These are phyloP conservation scores for Goffeauzyma gilvescens DNA, from an alignment of 768 basidiomycete genomes.

Conservation along the genomic window DNA sequence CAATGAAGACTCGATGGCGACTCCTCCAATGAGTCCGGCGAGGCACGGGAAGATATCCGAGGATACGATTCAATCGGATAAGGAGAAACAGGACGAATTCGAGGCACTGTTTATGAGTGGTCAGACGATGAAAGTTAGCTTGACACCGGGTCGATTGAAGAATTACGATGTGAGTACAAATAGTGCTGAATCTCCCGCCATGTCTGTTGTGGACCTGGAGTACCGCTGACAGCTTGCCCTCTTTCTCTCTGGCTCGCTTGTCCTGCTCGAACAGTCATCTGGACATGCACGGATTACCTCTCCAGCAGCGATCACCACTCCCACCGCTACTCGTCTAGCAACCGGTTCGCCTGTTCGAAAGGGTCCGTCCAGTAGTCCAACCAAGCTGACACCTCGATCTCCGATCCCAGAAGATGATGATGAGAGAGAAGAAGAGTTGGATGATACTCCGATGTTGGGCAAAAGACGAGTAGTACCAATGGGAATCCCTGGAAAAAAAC, in stretches of 20 bases:
- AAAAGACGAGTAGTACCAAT: not conserved
- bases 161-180: conserved; percentile 63
- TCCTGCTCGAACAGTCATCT: too few species aligned
- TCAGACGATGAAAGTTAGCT: conserved; percentile 81
- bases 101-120: conserved; percentile 80
- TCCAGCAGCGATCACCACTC: not conserved
- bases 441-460: not conserved
- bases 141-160: conserved; percentile 81
- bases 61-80: too few species aligned
- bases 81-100: conserved; percentile 60
- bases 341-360: not conserved
- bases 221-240: too few species aligned
- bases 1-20: too few species aligned
- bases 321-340: not conserved
- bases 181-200: not conserved
- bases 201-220: not conserved
- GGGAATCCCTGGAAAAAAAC: not conserved
- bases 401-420: too few species aligned
- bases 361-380: not conserved
- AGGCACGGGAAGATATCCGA: not conserved
- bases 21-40: too few species aligned
- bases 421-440: not conserved
- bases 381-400: too few species aligned
- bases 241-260: not conserved
- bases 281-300: not conserved